Base-by-base conservation (phyloP, 139 green algal species). In the Chlorella sp. region DNA sequence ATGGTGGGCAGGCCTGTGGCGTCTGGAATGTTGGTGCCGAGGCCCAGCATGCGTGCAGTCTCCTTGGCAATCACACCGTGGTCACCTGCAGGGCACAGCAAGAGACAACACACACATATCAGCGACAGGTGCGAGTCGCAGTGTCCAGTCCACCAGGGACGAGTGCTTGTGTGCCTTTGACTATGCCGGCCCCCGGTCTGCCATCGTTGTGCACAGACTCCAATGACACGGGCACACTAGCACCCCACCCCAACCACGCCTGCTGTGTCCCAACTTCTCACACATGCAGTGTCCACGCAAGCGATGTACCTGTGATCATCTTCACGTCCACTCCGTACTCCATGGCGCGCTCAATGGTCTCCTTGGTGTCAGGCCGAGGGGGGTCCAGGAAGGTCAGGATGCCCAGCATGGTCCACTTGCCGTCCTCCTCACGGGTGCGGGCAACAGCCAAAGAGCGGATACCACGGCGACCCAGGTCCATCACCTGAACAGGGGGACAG, bases 321-420 rank as follows among this genome's bases (percentile, higher is more conserved):
- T 97, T 97, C 22, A 97, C 91, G 59, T 91, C 86, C 29, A 96
- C 87, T 22, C 91, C 91, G 33, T 88, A 82, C 74, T 87, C 86
- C 74, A 91, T 76, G 0, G 90, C 88, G 31, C 74, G 66, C 69
- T 93, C 76, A 49, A 96, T 90, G 35, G 91, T 96, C 34, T 71
- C 61, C 77, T 89, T 91, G 69, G 90, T 95, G 81, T 97, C 92
- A 32, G 85, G 85, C 32, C 92, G 82, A 3, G 92, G 92, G 2
- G 92, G 92, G 76, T 97, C 92, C 69, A 97, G 81, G 77, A 97
- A 93, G 60, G 92, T 93, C 5, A 97, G 79, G 59, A 96, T 82
- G 67, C 92, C 92, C 59, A 92, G 61, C 74, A 97, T 82, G 36
- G 85, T 72, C 85, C 83, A 93, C 55, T 76, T 73, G 55, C 79